These are phyloP conservation scores for Mortierella sp. DNA, from an alignment of 371 early-diverging fungal species.

Conservation along the genomic window DNA sequence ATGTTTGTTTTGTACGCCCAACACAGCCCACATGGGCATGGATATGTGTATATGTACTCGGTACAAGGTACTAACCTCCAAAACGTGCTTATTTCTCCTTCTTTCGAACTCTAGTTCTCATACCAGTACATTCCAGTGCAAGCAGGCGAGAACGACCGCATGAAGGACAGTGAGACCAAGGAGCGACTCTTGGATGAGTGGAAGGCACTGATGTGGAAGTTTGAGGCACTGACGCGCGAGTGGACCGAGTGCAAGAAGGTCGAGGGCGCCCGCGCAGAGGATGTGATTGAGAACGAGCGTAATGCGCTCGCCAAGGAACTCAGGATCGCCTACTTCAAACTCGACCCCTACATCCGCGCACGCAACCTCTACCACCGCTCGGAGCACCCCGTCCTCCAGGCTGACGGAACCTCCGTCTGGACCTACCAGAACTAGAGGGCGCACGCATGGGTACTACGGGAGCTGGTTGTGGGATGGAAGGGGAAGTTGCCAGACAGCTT, in stretches of 20 bases:
- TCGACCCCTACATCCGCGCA: slow-evolving; percentile 57
- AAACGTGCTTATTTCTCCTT: not conserved
- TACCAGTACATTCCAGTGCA: slow-evolving; percentile 45
- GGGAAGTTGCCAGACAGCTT: too few species aligned
- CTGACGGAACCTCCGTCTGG: slow-evolving; percentile 40
- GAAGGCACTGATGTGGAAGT: slow-evolving; percentile 38
- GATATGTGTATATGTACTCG: too few species aligned
- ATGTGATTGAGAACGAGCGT: slow-evolving; percentile 39
- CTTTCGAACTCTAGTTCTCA: slow-evolving; percentile 13
- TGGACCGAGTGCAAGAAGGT: slow-evolving; percentile 33
- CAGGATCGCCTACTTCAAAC: slow-evolving; percentile 41
- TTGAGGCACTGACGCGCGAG: slow-evolving; percentile 45
- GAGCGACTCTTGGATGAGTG: slow-evolving; percentile 32
- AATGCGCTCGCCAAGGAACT: slow-evolving; percentile 30
- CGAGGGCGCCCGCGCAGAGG: slow-evolving; percentile 28
- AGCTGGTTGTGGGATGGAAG: too few species aligned
- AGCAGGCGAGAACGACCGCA: slow-evolving; percentile 41
- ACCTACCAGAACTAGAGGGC: slow-evolving; percentile 26
- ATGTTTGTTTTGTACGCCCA: not conserved
- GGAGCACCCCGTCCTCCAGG: slow-evolving; percentile 39
- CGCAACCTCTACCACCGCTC: slow-evolving; percentile 55
- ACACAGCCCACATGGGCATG: not conserved
- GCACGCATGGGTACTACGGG: not conserved
- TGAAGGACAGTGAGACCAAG: slow-evolving; percentile 42
- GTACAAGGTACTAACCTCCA: not conserved